Conservation (phyloP, 2,329 filamentous ascomycete genomes). For the Hirsutella thompsonii region DNA sequence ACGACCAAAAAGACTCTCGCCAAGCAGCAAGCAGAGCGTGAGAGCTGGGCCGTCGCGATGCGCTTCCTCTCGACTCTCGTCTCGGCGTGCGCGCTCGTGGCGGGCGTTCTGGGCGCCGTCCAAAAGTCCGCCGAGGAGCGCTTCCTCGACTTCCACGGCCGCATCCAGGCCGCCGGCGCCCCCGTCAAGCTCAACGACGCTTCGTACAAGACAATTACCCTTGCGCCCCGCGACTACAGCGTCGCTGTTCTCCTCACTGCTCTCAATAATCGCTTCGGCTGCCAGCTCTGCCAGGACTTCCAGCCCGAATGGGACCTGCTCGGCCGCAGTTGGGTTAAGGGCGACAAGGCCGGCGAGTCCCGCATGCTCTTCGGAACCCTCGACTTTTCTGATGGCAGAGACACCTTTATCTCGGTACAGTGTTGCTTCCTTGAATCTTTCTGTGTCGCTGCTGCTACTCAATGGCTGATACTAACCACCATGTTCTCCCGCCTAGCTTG, state of each 20-base stretch:
- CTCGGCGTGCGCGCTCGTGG: slow-evolving; percentile 47
- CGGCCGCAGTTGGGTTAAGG: slow-evolving; percentile 74
- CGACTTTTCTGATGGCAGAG: slow-evolving; percentile 77
- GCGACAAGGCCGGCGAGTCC: slow-evolving; percentile 62
- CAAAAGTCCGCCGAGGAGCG: slow-evolving; percentile 51
- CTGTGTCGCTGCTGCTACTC: not conserved
- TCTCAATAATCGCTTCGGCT: slow-evolving; percentile 70
- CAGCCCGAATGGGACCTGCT: slow-evolving; percentile 90
- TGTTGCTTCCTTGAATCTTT: not conserved
- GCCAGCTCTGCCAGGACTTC: slow-evolving; percentile 77
- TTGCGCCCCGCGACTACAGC: slow-evolving; percentile 70
- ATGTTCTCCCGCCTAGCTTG: slow-evolving; percentile 43
- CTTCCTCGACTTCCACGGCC: slow-evolving; percentile 58
- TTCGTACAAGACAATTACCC: slow-evolving; percentile 63
- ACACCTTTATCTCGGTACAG: slow-evolving; percentile 72
- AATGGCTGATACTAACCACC: not conserved
- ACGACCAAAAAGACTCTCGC: not conserved
- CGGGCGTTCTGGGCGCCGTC: slow-evolving; percentile 42
- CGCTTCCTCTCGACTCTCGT: slow-evolving; percentile 52
- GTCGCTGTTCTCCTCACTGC: slow-evolving; percentile 78
- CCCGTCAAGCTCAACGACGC: slow-evolving; percentile 70
- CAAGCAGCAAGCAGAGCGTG: not conserved
- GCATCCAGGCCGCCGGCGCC: slow-evolving; percentile 44
- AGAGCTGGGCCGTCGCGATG: slow-evolving; percentile 34
- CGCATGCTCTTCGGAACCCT: slow-evolving; percentile 70